phyloP scores from a whole-genome alignment of 2,329 filamentous ascomycete species.

The Alternaria burnsii region DNA sequence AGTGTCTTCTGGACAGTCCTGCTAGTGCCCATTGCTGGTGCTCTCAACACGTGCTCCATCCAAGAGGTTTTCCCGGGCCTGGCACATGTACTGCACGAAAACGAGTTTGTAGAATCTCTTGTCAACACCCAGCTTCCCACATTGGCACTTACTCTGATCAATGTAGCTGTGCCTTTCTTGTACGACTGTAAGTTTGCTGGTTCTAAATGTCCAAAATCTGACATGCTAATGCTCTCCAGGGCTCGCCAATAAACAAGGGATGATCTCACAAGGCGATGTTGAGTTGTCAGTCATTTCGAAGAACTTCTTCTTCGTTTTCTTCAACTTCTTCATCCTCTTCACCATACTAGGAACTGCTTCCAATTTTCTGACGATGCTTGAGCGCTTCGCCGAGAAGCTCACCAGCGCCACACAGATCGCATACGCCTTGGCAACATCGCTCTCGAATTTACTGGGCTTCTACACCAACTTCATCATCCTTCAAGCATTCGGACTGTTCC shows the following conservation, averaged over 20 bases:
- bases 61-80: slow-evolving; percentile 74
- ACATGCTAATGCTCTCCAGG: slow-evolving; percentile 48
- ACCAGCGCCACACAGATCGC: slow-evolving; percentile 83
- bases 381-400: slow-evolving; percentile 74
- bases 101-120: slow-evolving; percentile 76
- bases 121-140: slow-evolving; percentile 91
- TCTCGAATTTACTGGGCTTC: slow-evolving; percentile 79
- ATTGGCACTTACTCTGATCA: slow-evolving; percentile 83
- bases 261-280: slow-evolving; percentile 93
- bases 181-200: slow-evolving; percentile 75
- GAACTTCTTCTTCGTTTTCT: slow-evolving; percentile 99
- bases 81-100: slow-evolving; percentile 70
- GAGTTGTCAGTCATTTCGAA: slow-evolving; percentile 96
- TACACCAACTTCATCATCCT: slow-evolving; percentile 95
- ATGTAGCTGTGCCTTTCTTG: slow-evolving; percentile 87
- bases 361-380: slow-evolving; percentile 72
- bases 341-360: slow-evolving; percentile 84
- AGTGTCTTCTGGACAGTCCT: slow-evolving; percentile 89
- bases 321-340: slow-evolving; percentile 97
- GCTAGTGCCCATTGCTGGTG: slow-evolving; percentile 78
- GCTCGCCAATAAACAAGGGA: slow-evolving; percentile 88
- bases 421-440: slow-evolving; percentile 74
- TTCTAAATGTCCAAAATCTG: not conserved
- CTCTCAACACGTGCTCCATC: slow-evolving; percentile 84
- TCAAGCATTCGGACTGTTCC: slow-evolving; percentile 91